Evolutionary conservation across 2,329 filamentous ascomycete species (phyloP).

Genomic region (Alternaria conjuncta): DNA sequence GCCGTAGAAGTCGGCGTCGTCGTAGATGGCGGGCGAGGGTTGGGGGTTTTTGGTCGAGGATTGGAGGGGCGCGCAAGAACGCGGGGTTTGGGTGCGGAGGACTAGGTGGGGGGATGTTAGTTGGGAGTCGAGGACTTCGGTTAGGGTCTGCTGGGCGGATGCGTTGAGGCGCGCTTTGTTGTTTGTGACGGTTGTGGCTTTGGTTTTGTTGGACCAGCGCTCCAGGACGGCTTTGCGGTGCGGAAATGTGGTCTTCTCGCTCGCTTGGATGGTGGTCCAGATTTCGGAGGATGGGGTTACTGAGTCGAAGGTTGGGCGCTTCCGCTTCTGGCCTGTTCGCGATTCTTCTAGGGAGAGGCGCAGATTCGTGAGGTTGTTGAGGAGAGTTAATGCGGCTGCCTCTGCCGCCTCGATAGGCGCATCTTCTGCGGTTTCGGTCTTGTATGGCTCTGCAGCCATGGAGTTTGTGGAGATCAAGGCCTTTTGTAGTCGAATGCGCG

Average conservation of each 20-base stretch:
- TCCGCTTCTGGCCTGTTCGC: slow-evolving; percentile 66
- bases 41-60: slow-evolving; percentile 48
- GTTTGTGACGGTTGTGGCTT: slow-evolving; percentile 62
- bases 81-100: slow-evolving; percentile 71
- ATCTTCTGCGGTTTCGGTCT: slow-evolving; percentile 51
- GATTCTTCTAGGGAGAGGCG: slow-evolving; percentile 65
- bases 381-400: slow-evolving; percentile 81
- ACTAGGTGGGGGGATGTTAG: slow-evolving; percentile 72
- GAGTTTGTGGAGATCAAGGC: slow-evolving; percentile 83
- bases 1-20: slow-evolving; percentile 95
- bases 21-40: slow-evolving; percentile 68
- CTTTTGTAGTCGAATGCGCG: slow-evolving; percentile 92
- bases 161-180: slow-evolving; percentile 65
- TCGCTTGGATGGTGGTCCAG: slow-evolving; percentile 72
- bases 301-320: slow-evolving; percentile 57
- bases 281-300: slow-evolving; percentile 69
- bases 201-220: slow-evolving; percentile 88
- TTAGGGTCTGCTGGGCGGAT: slow-evolving; percentile 65
- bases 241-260: slow-evolving; percentile 66
- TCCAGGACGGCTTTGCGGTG: slow-evolving; percentile 77
- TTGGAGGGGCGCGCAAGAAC: slow-evolving; percentile 78
- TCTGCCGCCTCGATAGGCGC: slow-evolving; percentile 76
- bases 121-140: slow-evolving; percentile 72
- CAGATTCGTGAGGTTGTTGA: slow-evolving; percentile 78
- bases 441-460: slow-evolving; percentile 31